Conservation (phyloP, 208 protist genomes). For the Leishmania aethiopica region DNA sequence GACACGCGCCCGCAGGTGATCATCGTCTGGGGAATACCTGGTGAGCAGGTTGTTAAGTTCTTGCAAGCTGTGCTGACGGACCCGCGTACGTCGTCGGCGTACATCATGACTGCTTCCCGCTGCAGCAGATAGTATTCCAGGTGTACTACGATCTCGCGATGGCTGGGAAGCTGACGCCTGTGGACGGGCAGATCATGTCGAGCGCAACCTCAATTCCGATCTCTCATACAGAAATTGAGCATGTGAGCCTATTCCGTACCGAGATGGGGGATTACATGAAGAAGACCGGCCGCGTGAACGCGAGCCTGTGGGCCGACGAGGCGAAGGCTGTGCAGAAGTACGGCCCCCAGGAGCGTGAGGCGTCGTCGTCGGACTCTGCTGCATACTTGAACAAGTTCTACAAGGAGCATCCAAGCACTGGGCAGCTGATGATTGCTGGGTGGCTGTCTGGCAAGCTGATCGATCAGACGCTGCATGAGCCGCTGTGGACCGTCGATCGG, state of each 20-base stretch:
- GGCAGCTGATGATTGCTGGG: constrained; percentile 41
- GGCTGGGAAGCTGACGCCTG: constrained; percentile 4
- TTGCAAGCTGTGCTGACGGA: constrained; percentile 31
- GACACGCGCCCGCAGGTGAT: constrained; percentile 49
- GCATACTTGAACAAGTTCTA: constrained; percentile 15
- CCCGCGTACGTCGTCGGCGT: constrained; percentile 33
- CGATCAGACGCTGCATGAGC: constrained; percentile 14
- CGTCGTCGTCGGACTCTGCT: neutral
- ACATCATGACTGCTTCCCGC: constrained; percentile 30
- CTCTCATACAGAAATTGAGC: constrained; percentile 15
- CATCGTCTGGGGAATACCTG: constrained; percentile 39
- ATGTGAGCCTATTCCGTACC: constrained; percentile 37
- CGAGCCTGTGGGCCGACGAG: neutral
- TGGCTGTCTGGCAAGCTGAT: constrained; percentile 44
- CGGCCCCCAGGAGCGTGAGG: neutral
- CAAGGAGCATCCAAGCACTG: constrained; percentile 1
- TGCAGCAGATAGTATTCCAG: constrained; percentile 30
- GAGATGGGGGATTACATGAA: constrained; percentile 49
- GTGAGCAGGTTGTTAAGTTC: constrained; percentile 34
- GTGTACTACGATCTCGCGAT: constrained; percentile 21
- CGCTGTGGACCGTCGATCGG: constrained; percentile 21
- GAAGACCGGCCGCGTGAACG: constrained; percentile 2
- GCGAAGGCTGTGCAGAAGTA: neutral
- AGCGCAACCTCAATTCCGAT: constrained; percentile 40
- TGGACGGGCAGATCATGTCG: constrained; percentile 37